These are phyloP conservation scores for Corrigiola litoralis DNA, from an alignment of 179 eudicot genomes.

Conservation along the genomic window DNA sequence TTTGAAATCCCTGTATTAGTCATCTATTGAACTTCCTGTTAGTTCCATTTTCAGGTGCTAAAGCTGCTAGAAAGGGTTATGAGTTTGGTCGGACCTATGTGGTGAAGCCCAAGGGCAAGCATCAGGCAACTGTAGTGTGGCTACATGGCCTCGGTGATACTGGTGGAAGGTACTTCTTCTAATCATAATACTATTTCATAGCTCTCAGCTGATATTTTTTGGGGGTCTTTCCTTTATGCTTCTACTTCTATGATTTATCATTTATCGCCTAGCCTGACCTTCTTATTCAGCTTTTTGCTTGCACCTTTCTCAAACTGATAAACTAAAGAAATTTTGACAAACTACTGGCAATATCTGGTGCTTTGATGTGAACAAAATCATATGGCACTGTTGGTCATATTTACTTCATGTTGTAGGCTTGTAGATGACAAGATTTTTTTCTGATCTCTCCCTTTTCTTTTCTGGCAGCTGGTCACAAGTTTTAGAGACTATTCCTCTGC, in stretches of 20 bases:
- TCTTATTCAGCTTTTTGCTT: neutral
- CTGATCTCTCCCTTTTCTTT: constrained; percentile 6
- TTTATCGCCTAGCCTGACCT: neutral
- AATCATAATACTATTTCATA: neutral
- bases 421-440: constrained; percentile 1
- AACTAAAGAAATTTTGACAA: neutral
- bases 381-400: neutral
- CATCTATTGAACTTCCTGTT: constrained; percentile 7
- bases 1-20: neutral
- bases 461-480: constrained; percentile 52
- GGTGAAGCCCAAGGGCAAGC: constrained; percentile 51
- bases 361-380: too few species aligned
- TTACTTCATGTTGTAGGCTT: neutral
- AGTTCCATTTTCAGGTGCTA: constrained; percentile 32
- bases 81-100: constrained; percentile 49
- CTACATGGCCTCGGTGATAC: constrained; percentile 55
- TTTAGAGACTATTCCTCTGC: constrained; percentile 43
- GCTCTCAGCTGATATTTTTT: neutral
- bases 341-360: neutral
- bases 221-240: neutral
- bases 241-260: neutral
- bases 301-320: neutral
- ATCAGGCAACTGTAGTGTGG: constrained; percentile 52
- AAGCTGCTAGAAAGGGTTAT: constrained; percentile 37
- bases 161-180: constrained; percentile 40